These are phyloP conservation scores for Leccinum ochraceum DNA, from an alignment of 768 basidiomycete genomes.

Conservation along the genomic window DNA sequence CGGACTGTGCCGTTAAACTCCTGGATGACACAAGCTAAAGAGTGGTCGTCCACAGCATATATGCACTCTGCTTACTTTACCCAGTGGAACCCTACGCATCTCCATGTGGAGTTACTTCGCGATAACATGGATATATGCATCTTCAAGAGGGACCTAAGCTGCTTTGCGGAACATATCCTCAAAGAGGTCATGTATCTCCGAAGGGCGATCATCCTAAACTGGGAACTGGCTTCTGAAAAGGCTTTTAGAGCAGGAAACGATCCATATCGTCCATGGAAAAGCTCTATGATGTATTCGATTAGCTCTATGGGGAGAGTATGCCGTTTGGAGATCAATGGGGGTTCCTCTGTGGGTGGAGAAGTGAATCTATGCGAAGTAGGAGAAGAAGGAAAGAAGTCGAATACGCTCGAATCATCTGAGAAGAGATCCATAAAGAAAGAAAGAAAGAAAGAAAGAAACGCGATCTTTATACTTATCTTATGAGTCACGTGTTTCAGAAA, in stretches of 20 bases:
- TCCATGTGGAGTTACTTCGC: slow-evolving; percentile 17
- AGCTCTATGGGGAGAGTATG: slow-evolving; percentile 34
- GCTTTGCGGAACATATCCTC: slow-evolving; percentile 20
- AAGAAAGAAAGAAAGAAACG: slow-evolving; percentile 2
- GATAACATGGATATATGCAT: slow-evolving; percentile 33
- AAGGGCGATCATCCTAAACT: slow-evolving; percentile 45
- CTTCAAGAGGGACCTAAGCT: slow-evolving; percentile 32
- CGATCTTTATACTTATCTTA: neutral
- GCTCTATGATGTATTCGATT: slow-evolving; percentile 31
- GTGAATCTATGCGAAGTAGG: slow-evolving; percentile 25
- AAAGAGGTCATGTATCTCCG: slow-evolving; percentile 34
- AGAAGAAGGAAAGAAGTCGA: slow-evolving; percentile 18
- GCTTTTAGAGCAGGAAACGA: slow-evolving; percentile 39
- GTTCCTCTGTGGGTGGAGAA: slow-evolving; percentile 22
- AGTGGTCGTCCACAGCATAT: slow-evolving; percentile 13
- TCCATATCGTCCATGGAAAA: slow-evolving; percentile 20
- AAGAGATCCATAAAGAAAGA: neutral
- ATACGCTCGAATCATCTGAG: slow-evolving; percentile 19
- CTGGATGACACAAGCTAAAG: slow-evolving; percentile 16
- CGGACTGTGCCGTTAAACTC: slow-evolving; percentile 20
- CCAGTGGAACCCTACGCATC: slow-evolving; percentile 40
- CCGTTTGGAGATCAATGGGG: slow-evolving; percentile 1
- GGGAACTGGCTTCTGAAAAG: slow-evolving; percentile 42
- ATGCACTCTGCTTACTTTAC: slow-evolving; percentile 43
- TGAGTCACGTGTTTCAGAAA: slow-evolving; percentile 19